A percentile compares a stretch with the other conserved stretches of the same genome.
phyloP scores from a whole-genome alignment of 176 grass and related monocot genomes.

The Stipa capillata region DNA sequence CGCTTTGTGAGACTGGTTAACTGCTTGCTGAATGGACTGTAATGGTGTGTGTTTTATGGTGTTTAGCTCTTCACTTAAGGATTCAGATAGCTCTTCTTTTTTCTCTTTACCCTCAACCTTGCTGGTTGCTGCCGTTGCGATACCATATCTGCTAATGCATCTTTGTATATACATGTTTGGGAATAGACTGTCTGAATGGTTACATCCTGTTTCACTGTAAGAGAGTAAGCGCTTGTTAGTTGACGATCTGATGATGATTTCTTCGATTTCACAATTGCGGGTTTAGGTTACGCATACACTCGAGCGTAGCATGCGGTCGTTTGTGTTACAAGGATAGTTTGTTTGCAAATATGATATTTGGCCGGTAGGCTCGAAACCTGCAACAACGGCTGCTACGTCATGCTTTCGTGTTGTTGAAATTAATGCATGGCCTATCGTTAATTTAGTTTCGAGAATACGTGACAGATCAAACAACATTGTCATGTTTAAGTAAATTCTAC shows the following conservation, averaged over 20 bases:
- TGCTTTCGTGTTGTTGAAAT: no score
- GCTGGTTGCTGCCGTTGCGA: not conserved
- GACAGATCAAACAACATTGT: no score
- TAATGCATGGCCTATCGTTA: no score
- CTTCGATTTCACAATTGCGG: not conserved
- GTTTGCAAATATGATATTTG: no score
- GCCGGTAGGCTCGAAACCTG: no score
- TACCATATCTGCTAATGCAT: not conserved
- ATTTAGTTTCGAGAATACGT: no score
- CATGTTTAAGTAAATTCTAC: no score
- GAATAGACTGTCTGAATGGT: not conserved
- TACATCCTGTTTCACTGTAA: not conserved
- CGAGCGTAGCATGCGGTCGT: no score
- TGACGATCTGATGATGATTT: not conserved
- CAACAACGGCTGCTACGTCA: no score
- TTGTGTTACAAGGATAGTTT: no score
- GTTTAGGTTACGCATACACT: no score
- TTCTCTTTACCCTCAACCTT: not conserved
- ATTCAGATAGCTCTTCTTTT: not conserved
- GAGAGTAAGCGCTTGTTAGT: not conserved
- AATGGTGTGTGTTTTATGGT: not conserved
- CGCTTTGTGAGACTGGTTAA: not conserved
- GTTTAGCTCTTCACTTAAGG: not conserved
- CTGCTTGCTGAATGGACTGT: not conserved
- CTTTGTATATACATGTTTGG: not conserved